Evolutionary conservation across 768 basidiomycete genomes (phyloP).

Genomic region (Mycena galericulata): DNA sequence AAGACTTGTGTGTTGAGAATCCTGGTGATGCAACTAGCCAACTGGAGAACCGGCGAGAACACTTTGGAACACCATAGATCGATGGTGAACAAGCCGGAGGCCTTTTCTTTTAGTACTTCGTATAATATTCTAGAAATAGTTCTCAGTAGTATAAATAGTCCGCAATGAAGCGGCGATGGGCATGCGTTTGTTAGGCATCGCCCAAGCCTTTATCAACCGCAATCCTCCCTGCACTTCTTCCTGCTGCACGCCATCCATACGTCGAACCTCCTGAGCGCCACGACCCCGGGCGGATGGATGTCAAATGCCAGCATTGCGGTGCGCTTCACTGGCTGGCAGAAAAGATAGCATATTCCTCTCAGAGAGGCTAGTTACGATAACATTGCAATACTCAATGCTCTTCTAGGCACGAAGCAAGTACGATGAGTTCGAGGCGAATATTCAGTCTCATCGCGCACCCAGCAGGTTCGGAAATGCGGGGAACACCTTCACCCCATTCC

Average conservation of each 20-base stretch:
- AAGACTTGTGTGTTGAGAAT: no score
- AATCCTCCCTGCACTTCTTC: neutral
- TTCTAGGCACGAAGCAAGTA: slow-evolving; percentile 47
- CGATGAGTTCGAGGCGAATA: neutral
- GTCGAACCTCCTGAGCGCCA: no score
- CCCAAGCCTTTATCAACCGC: neutral
- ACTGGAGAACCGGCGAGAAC: neutral
- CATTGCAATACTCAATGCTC: neutral
- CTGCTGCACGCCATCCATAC: no score
- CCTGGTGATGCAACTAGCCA: slow-evolving; percentile 9
- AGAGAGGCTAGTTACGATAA: neutral
- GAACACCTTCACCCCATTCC: slow-evolving; percentile 52
- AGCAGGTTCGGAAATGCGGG: slow-evolving; percentile 48
- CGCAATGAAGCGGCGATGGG: neutral
- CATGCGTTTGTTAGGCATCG: neutral
- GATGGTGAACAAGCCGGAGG: no score
- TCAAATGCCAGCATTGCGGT: no score
- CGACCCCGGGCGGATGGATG: no score
- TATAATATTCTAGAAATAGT: neutral
- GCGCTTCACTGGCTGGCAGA: no score
- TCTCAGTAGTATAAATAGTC: neutral
- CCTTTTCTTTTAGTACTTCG: neutral
- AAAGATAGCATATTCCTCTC: no score
- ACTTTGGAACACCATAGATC: no score
- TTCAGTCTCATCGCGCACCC: neutral